phyloP scores from a whole-genome alignment of 2,329 filamentous ascomycete genomes.

The Passalora sequoiae region DNA sequence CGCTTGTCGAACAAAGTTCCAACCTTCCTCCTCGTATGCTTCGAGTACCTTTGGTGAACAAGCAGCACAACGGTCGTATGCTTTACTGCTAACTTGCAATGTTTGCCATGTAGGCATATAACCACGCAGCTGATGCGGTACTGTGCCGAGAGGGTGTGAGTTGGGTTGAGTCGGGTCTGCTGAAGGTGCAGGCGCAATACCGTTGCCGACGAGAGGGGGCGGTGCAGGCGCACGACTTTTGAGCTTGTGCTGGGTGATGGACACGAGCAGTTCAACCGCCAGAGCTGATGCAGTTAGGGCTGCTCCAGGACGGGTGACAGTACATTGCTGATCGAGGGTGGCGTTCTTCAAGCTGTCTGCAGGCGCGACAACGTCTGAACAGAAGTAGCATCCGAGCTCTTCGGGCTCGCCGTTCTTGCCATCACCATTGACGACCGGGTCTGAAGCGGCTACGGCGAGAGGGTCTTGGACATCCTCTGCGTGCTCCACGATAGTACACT shows the following conservation, averaged over 20 bases:
- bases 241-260: conserved; percentile 66
- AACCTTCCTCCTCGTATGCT: conserved; percentile 63
- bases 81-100: conserved; percentile 65
- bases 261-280: conserved; percentile 83
- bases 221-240: conserved; percentile 38
- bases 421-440: conserved; percentile 13
- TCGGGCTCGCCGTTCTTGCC: conserved; percentile 34
- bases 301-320: conserved; percentile 87
- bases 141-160: conserved; percentile 57
- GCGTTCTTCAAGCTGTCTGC: conserved; percentile 90
- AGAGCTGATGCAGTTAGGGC: conserved; percentile 88
- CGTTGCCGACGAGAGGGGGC: conserved; percentile 21
- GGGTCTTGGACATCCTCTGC: conserved; percentile 20
- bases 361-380: conserved; percentile 93
- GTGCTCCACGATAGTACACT: conserved; percentile 21
- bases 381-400: conserved; percentile 92
- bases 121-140: conserved; percentile 76
- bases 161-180: conserved; percentile 28
- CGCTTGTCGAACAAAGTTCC: conserved; percentile 71
- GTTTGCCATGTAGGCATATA: conserved; percentile 71
- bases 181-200: conserved; percentile 31
- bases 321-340: conserved; percentile 96
- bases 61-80: conserved; percentile 76
- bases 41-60: conserved; percentile 67
- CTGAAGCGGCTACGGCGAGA: conserved; percentile 20